Conservation (phyloP, 768 basidiomycete genomes). For the Cubamyces lactineus region DNA sequence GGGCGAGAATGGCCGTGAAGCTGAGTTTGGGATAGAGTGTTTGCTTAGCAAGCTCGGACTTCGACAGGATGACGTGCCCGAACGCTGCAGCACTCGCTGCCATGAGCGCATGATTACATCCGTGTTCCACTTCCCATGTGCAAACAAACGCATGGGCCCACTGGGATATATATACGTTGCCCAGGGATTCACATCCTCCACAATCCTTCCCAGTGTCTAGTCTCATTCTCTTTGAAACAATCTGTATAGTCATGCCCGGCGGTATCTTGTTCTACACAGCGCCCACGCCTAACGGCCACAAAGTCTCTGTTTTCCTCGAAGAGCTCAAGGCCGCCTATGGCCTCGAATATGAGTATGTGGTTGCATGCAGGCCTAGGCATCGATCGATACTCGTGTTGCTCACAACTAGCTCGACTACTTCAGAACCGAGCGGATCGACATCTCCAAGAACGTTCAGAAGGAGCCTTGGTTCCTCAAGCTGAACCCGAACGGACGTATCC, state of each 20-base stretch:
- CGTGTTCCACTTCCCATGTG: neutral
- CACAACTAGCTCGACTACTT: neutral
- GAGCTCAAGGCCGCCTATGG: constrained; percentile 54
- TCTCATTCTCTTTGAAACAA: neutral
- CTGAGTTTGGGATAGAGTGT: too few relatives aligned
- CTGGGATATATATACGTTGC: neutral
- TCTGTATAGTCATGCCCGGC: constrained; percentile 1
- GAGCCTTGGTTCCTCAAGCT: constrained; percentile 76
- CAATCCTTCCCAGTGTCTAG: neutral
- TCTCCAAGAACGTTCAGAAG: constrained; percentile 75
- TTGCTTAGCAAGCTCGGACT: neutral
- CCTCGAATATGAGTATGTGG: constrained; percentile 52
- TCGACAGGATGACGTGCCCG: neutral
- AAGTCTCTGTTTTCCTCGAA: constrained; percentile 59
- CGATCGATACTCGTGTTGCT: neutral
- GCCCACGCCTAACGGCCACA: constrained; percentile 59
- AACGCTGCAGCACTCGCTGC: neutral
- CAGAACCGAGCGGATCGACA: constrained; percentile 56
- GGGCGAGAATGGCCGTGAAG: too few relatives aligned
- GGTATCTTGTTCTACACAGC: constrained; percentile 35
- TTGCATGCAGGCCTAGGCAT: neutral
- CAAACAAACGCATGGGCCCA: neutral
- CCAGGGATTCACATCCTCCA: neutral
- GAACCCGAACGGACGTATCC: constrained; percentile 78
- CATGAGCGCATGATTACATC: neutral